phyloP scores from a whole-genome alignment of 371 early-diverging fungal genomes.

The Mortierella sp. region DNA sequence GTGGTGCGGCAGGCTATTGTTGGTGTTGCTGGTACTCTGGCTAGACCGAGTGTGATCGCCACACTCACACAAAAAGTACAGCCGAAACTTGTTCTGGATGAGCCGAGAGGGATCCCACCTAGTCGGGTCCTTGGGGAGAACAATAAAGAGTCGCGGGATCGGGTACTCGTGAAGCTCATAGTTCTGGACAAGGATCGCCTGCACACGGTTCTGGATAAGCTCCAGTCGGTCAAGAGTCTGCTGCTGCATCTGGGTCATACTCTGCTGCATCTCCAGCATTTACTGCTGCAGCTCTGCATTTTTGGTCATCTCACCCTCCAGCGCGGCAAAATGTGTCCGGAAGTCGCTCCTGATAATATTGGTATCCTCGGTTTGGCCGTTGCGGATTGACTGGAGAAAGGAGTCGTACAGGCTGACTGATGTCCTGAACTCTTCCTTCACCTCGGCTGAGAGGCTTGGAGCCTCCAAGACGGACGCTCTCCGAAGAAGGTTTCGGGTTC shows the following conservation, averaged over 20 bases:
- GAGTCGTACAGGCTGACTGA: slow-evolving; percentile 17
- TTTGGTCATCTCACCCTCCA: slow-evolving; percentile 15
- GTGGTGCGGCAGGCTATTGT: slow-evolving; percentile 10
- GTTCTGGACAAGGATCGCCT: slow-evolving; percentile 25
- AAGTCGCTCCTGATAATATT: slow-evolving; percentile 15
- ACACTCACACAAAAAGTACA: slow-evolving; percentile 47
- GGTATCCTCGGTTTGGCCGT: slow-evolving; percentile 20
- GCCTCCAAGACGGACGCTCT: not conserved
- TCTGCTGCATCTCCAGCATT: slow-evolving; percentile 29
- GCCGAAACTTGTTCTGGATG: slow-evolving; percentile 16
- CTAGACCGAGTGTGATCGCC: slow-evolving; percentile 34
- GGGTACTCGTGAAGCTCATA: slow-evolving; percentile 25
- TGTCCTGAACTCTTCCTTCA: not conserved
- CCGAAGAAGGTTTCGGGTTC: not conserved
- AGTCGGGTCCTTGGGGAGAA: slow-evolving; percentile 16
- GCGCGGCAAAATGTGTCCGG: slow-evolving; percentile 13
- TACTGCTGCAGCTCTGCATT: slow-evolving; percentile 17
- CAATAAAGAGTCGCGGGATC: slow-evolving; percentile 34
- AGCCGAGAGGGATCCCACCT: slow-evolving; percentile 10
- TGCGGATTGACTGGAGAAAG: slow-evolving; percentile 10
- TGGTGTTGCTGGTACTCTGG: not conserved
- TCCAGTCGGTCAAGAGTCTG: slow-evolving; percentile 21
- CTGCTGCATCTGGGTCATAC: slow-evolving; percentile 23
- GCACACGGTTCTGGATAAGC: slow-evolving; percentile 13
- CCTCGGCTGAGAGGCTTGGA: not conserved